These are phyloP conservation scores for Ophiostoma australiae DNA, from an alignment of 2,329 filamentous ascomycete species.

Conservation along the genomic window DNA sequence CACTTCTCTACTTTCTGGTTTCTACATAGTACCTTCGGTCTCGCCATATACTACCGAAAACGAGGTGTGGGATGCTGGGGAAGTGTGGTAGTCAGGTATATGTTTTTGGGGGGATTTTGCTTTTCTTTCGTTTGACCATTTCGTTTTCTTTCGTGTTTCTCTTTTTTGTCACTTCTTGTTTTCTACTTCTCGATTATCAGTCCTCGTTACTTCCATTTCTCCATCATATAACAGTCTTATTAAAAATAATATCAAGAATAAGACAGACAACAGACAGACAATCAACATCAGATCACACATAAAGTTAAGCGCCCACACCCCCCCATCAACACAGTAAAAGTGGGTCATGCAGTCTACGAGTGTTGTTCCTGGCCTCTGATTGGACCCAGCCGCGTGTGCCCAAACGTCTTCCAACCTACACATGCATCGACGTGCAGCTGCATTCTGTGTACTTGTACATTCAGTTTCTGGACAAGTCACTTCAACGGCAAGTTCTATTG, in stretches of 20 bases:
- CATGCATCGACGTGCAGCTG: slow-evolving; percentile 5
- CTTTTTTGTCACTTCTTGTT: not conserved
- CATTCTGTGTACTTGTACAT: not conserved
- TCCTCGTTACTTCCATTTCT: too few species aligned
- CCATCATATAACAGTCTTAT: not conserved
- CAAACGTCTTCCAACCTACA: slow-evolving; percentile 7
- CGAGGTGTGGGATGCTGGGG: not conserved
- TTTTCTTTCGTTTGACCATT: too few species aligned
- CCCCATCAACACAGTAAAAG: not conserved
- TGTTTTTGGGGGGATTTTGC: not conserved
- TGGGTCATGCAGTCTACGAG: not conserved
- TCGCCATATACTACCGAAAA: not conserved
- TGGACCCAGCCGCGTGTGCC: slow-evolving; percentile 8
- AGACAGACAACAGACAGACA: not conserved
- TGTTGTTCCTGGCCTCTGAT: not conserved
- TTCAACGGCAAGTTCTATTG: not conserved
- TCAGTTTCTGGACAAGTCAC: not conserved
- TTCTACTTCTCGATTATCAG: not conserved
- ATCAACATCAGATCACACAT: not conserved
- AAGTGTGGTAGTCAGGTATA: not conserved
- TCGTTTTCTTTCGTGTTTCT: not conserved
- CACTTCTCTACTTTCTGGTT: not conserved
- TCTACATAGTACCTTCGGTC: not conserved
- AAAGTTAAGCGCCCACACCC: slow-evolving; percentile 14
- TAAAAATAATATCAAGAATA: not conserved